Conservation (phyloP, 2,329 filamentous ascomycete genomes). For the Hymenoscyphus fructigenus region DNA sequence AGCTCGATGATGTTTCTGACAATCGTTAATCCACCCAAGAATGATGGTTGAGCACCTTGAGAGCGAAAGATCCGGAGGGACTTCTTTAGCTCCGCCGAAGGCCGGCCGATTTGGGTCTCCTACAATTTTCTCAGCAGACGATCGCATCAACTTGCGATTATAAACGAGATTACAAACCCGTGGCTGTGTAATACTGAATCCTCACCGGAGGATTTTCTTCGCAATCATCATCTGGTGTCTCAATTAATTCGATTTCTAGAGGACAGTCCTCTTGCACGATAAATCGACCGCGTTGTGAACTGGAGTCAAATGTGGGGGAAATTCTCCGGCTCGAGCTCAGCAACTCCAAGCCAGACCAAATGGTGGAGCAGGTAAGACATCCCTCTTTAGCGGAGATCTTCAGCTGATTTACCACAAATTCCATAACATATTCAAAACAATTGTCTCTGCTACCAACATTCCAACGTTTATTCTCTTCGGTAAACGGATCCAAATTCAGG, state of each 20-base stretch:
- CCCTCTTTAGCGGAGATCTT: neutral
- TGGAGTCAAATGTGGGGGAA: neutral
- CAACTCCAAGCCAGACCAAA: neutral
- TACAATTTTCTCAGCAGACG: neutral
- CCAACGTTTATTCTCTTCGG: neutral
- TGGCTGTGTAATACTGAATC: constrained; percentile 4
- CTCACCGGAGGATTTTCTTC: neutral
- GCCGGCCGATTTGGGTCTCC: neutral
- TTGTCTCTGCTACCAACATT: neutral
- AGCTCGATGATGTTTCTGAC: neutral
- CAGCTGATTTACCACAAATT: neutral
- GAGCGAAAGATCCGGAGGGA: neutral
- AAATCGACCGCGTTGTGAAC: neutral
- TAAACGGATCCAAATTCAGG: neutral
- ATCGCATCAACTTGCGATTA: neutral
- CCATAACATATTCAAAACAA: neutral
- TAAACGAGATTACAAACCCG: neutral
- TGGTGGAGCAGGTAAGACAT: neutral
- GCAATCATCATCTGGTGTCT: neutral
- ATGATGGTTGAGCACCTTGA: neutral
- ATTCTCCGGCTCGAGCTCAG: neutral
- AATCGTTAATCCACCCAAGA: neutral
- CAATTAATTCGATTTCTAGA: neutral
- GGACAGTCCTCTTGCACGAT: constrained; percentile 1
- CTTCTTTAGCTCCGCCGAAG: neutral